Base-by-base conservation (phyloP, 176 grass and related monocot species). In the Melocanna baccifera region DNA sequence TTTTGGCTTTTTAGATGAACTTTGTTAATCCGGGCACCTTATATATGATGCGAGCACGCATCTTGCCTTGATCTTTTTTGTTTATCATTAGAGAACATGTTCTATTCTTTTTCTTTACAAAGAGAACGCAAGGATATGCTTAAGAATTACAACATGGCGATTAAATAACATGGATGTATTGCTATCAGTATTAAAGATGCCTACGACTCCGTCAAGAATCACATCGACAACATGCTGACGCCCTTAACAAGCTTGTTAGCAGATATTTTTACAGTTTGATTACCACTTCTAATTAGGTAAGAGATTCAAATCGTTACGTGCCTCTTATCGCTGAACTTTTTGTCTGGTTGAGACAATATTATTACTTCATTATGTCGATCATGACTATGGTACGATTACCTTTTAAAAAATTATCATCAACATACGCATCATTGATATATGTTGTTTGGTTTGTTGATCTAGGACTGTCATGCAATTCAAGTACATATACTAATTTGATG, bases 11-110 rank as follows among this genome's bases (percentile, higher is more conserved):
- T 56, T 56, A 20, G n/a, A 1, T n/a, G 2, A n/a, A n/a, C 20
- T 61, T 23, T 36, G 41, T 80, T 20, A 51, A 62, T 75, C 20
- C 41, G 45, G 43, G 12, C 19, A 80, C 70, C 53, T 69, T 25
- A 18, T 50, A n/a, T 58, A 14, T 81, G 83, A 28, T 69, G 77
- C 76, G 37, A 51, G 84, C 40, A 48, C 39, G 51, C 64, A 77
- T 39, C 73, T 78, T 36, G 52, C 20, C 23, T 48, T 81, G 32
- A 76, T 53, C 19, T 15, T 36, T 80, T 37, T 83, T 69, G 41
- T 76, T 70, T 77, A 69, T 77, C 86, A 85, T 70, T 52, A 50
- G 42, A 81, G 77, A 81, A 86, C 56, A 86, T 19, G 69, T 85
- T 81, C 88, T 80, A 18, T 82, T 76, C 23, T 47, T 90, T 77